Conservation (phyloP, 2,329 filamentous ascomycete genomes). For the Paracorniculantispora psalliotae region DNA sequence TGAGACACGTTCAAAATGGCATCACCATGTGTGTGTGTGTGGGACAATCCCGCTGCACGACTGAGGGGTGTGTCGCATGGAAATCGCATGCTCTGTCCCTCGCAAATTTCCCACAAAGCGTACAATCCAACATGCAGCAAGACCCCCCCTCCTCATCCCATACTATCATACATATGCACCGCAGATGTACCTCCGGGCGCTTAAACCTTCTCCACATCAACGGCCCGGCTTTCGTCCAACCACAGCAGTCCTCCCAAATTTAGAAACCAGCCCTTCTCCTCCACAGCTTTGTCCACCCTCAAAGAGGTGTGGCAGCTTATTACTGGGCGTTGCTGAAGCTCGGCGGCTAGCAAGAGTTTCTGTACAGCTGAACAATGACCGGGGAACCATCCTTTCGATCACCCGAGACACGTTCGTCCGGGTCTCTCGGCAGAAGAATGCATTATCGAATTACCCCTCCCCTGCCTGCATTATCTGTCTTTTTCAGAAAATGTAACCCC, state of each 20-base stretch:
- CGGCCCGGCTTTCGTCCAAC: neutral
- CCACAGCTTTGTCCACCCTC: too few species aligned
- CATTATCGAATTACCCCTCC: neutral
- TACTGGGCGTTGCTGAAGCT: too few species aligned
- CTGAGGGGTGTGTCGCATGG: neutral
- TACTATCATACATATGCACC: neutral
- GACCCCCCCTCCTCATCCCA: too few species aligned
- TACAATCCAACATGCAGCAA: too few species aligned
- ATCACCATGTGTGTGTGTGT: neutral
- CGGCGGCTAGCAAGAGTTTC: neutral
- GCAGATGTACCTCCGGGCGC: neutral
- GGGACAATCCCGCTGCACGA: neutral
- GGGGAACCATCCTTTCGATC: neutral
- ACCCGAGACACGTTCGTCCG: neutral
- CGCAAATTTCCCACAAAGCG: neutral
- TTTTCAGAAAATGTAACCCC: neutral
- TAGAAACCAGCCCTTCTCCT: neutral
- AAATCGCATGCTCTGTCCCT: neutral
- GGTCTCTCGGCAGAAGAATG: neutral
- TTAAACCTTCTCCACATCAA: neutral
- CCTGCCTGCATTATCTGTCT: neutral
- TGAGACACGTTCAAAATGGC: neutral
- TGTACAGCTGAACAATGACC: neutral
- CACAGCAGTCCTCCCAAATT: constrained; percentile 1
- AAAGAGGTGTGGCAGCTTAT: too few species aligned